phyloP scores from a whole-genome alignment of 441 rosid species.

The Isatis lusitanica region DNA sequence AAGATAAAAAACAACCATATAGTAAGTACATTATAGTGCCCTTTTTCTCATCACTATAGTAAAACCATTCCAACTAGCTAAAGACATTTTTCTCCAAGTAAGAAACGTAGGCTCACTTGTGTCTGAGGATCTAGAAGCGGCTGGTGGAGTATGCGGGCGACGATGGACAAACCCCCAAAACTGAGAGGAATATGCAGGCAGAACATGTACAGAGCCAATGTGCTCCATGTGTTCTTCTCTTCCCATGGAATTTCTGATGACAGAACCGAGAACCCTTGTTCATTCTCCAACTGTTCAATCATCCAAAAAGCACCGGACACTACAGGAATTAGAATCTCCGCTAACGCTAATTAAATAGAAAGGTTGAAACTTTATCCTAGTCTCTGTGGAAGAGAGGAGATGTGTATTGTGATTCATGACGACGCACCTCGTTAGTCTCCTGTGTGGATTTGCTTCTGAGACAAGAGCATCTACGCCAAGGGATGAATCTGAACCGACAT shows the following conservation, averaged over 20 bases:
- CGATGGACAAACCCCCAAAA: constrained; percentile 75
- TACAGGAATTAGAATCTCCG: not conserved
- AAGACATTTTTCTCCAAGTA: too few relatives aligned
- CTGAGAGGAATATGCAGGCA: constrained; percentile 82
- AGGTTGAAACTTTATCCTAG: not conserved
- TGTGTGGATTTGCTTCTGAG: constrained; percentile 9
- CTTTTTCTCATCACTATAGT: not conserved
- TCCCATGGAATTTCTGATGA: constrained; percentile 70
- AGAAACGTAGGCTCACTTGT: constrained; percentile 41
- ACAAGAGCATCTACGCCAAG: constrained; percentile 16
- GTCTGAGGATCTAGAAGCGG: constrained; percentile 72
- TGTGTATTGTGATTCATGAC: not conserved
- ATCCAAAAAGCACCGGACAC: not conserved
- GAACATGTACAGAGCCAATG: constrained; percentile 69
- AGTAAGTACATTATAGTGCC: too few relatives aligned
- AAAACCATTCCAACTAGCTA: not conserved
- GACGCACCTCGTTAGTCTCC: constrained; percentile 15
- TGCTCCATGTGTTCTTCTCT: constrained; percentile 58
- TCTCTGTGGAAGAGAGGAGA: not conserved
- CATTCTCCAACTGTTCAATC: constrained; percentile 22
- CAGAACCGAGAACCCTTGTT: constrained; percentile 58
- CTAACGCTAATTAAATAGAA: not conserved
- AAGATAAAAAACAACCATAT: too few relatives aligned
- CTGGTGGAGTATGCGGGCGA: constrained; percentile 52
- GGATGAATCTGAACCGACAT: not conserved